Evolutionary conservation across 371 early-diverging fungal species (phyloP).

Genomic region (Apophysomyces ossiformis): DNA sequence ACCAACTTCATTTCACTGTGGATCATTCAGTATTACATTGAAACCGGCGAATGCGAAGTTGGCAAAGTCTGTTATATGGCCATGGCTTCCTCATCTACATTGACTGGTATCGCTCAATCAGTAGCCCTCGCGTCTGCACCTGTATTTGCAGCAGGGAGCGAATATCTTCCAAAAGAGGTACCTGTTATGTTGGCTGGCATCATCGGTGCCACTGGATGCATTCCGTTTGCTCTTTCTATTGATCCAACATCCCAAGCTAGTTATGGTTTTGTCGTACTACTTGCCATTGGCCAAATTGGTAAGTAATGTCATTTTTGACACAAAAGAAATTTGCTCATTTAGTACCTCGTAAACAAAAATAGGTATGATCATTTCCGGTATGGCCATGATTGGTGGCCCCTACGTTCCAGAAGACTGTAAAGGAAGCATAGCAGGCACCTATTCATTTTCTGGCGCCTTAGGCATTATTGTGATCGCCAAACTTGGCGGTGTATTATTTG

Average conservation of each 20-base stretch:
- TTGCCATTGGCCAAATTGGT: slow-evolving; percentile 77
- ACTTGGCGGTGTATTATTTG: slow-evolving; percentile 67
- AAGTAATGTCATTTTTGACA: background rate
- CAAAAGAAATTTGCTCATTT: background rate
- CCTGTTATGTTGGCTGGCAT: slow-evolving; percentile 58
- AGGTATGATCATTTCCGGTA: slow-evolving; percentile 73
- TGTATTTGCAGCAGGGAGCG: slow-evolving; percentile 58
- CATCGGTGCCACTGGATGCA: slow-evolving; percentile 62
- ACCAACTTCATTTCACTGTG: slow-evolving; percentile 78
- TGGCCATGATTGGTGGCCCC: slow-evolving; percentile 66
- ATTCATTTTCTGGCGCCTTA: slow-evolving; percentile 69
- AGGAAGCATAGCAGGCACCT: slow-evolving; percentile 75
- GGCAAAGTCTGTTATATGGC: slow-evolving; percentile 46
- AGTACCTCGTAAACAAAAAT: background rate
- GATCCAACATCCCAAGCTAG: slow-evolving; percentile 61
- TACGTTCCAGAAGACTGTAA: slow-evolving; percentile 55
- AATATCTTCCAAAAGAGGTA: slow-evolving; percentile 51
- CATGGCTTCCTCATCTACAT: slow-evolving; percentile 55
- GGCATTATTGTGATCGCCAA: slow-evolving; percentile 53
- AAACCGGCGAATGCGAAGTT: slow-evolving; percentile 53
- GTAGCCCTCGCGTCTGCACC: slow-evolving; percentile 74
- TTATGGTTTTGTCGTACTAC: slow-evolving; percentile 56
- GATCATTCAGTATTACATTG: slow-evolving; percentile 68
- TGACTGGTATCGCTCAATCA: slow-evolving; percentile 75
- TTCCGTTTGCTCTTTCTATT: slow-evolving; percentile 59